phyloP scores from a whole-genome alignment of 371 early-diverging fungal species.

The Chytridium lagenaria region DNA sequence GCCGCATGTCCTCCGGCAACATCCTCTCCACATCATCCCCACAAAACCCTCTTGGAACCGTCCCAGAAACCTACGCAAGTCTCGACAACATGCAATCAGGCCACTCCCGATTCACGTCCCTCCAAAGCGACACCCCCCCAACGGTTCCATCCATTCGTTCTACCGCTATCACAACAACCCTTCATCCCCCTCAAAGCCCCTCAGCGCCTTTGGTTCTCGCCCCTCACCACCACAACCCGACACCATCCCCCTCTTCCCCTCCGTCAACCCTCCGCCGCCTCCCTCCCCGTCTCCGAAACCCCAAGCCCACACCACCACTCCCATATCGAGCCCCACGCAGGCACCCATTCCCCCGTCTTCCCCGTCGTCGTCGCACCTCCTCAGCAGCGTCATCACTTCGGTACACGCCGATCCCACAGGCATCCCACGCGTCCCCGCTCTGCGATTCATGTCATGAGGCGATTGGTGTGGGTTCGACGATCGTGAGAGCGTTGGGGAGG shows the following conservation, averaged over 20 bases:
- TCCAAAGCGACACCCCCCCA: background rate
- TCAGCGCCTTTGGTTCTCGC: slow-evolving; percentile 7
- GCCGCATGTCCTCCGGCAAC: too few relatives aligned
- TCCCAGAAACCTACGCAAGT: background rate
- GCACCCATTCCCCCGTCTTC: background rate
- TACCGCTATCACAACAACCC: background rate
- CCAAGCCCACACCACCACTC: background rate
- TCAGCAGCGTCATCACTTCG: background rate
- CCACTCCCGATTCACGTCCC: background rate
- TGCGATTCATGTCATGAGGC: slow-evolving; percentile 13
- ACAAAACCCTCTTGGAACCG: background rate
- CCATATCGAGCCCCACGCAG: slow-evolving; percentile 7
- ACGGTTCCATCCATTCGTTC: slow-evolving; percentile 7
- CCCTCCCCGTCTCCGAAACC: background rate
- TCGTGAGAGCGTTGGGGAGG: slow-evolving; percentile 15
- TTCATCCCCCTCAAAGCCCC: background rate
- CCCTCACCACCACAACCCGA: background rate
- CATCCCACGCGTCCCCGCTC: background rate
- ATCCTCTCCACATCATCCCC: background rate
- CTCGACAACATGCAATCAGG: background rate
- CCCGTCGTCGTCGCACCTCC: slow-evolving; percentile 5
- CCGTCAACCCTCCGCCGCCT: background rate
- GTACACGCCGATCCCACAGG: background rate
- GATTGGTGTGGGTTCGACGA: background rate
- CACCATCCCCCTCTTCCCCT: background rate